Evolutionary conservation across 108 stramenopile species (phyloP), one percentile per base, ranked within the genome.

Genomic region (Cyclotella sp.): DNA sequence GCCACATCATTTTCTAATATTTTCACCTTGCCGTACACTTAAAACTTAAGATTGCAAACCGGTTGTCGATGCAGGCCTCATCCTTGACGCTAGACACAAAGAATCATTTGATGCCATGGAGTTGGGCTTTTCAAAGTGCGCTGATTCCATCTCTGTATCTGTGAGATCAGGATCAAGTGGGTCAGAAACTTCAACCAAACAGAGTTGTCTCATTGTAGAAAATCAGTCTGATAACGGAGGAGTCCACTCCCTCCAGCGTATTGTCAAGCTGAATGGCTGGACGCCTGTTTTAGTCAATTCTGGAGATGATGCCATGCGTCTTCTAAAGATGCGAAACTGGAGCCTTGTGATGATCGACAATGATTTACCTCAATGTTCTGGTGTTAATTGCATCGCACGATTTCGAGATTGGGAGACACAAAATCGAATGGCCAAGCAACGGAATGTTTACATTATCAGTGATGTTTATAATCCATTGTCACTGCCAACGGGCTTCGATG

Each of bases 391-490:
- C 30, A 72, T 87, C 42, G 61, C 72, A 0, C 77, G 78, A 10
- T 88, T 90, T 72, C 86, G 90, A 27, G 84, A 76, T 11, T 90
- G 90, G 90, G 90, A 90, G 70, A 85, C 57, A 27, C 65, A 71
- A 24, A 86, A 84, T 65, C 68, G 90, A 14, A 81, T 87, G 5
- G 82, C 84, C 15, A 69, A 72, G 24, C 90, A 90, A 53, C 84
- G 82, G 47, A 85, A 89, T 76, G 68, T 89, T 4, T 69, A 57
- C 27, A 42, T 91, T 13, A 12, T 88, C 4, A 72, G 73, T 34
- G 85, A 77, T 39, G 70, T 30, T 42, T 78, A 43, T 24, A 26
- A 72, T 26, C 67, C 68, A 1, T 16, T 44, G 21, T 28, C 52
- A 18, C 26, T 82, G 77, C 91, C 87, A 21, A 57, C 55, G 72